Evolutionary conservation across 1,284 basidiomycete species (phyloP).

Genomic region (Apiotrichum montevideense): DNA sequence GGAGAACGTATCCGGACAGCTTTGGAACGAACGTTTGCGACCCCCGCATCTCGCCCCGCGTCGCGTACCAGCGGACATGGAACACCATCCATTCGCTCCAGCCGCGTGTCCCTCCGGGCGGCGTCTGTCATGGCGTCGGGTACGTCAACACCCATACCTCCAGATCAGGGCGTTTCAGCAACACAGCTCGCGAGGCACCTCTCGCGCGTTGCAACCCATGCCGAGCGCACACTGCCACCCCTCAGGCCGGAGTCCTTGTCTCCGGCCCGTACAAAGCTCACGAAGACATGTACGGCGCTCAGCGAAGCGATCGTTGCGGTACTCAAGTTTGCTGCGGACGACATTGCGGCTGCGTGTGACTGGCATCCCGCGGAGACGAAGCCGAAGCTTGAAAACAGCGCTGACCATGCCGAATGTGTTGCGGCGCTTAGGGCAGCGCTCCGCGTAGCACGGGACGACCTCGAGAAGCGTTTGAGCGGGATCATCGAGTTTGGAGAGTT

Average conservation of each 20-base stretch:
- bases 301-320: slow-evolving; percentile 8
- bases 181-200: slow-evolving; percentile 9
- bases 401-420: no score
- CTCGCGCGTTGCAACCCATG: slow-evolving; percentile 9
- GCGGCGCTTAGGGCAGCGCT: no score
- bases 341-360: slow-evolving; percentile 11
- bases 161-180: no score
- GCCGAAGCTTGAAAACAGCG: no score
- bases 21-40: slow-evolving; percentile 23
- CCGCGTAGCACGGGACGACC: not conserved
- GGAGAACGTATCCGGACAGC: slow-evolving; percentile 40
- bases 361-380: not conserved
- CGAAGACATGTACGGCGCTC: slow-evolving; percentile 5
- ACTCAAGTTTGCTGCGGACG: not conserved
- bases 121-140: no score
- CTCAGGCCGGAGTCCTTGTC: not conserved
- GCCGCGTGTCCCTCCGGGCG: not conserved
- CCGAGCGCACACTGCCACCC: not conserved
- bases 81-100: not conserved
- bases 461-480: slow-evolving; percentile 14
- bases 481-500: slow-evolving; percentile 13
- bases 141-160: no score
- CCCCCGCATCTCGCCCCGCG: not conserved
- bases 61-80: not conserved
- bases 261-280: slow-evolving; percentile 4